A percentile compares a stretch with the other conserved stretches of the same genome.
Evolutionary conservation across 208 protist genomes (phyloP).

Genomic region (Wallacemonas collosoma): DNA sequence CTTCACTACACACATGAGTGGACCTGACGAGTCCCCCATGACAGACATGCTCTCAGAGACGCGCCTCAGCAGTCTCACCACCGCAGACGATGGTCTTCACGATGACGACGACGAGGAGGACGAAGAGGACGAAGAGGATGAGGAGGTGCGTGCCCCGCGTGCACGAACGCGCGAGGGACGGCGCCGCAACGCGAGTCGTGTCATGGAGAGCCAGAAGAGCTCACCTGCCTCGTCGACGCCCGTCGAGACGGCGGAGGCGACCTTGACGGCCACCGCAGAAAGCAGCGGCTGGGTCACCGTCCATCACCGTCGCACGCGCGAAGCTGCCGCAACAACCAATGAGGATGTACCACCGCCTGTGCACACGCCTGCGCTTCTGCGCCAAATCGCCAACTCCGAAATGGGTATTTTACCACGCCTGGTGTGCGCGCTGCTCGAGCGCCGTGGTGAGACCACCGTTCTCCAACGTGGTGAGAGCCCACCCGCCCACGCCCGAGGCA

Average conservation of each 20-base stretch:
- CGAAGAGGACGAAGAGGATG: constrained; percentile 18
- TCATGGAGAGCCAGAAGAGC: constrained; percentile 4
- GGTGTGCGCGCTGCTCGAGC: constrained; percentile 77
- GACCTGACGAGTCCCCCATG: constrained; percentile 4
- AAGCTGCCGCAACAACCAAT: background rate
- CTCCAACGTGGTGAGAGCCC: constrained; percentile 29
- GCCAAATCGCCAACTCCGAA: constrained; percentile 19
- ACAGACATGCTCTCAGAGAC: constrained; percentile 12
- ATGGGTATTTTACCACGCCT: constrained; percentile 86
- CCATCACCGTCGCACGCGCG: background rate
- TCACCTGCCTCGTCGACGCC: background rate
- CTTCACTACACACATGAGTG: background rate
- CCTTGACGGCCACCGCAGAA: constrained; percentile 14
- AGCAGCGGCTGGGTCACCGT: constrained; percentile 16
- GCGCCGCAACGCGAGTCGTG: constrained; percentile 17
- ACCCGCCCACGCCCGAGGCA: background rate
- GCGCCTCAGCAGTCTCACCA: constrained; percentile 17
- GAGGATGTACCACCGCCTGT: background rate
- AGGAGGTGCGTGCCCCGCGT: background rate
- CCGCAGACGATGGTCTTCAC: background rate
- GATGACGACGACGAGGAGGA: constrained; percentile 15
- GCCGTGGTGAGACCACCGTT: constrained; percentile 47
- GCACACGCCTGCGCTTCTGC: background rate
- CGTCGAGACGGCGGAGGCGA: constrained; percentile 3
- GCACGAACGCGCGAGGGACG: no score